Conservation (phyloP, 768 basidiomycete species). For the Leccinum barrowsii region DNA sequence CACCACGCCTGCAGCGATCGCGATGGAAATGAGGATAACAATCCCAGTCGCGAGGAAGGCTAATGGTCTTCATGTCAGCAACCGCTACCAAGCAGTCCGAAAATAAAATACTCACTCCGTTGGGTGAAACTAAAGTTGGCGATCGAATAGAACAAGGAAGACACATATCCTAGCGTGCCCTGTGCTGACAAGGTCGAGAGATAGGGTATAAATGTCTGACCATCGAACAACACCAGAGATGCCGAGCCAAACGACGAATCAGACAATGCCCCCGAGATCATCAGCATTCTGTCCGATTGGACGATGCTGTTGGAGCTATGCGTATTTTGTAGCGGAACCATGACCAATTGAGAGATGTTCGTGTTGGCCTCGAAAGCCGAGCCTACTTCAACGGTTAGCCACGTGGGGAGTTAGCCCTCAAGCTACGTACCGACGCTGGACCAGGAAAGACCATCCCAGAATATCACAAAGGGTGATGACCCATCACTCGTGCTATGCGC, state of each 20-base stretch:
- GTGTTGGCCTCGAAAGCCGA: constrained; percentile 53
- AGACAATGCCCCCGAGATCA: constrained; percentile 77
- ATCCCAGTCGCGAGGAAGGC: constrained; percentile 89
- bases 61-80: constrained; percentile 26
- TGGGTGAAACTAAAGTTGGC: constrained; percentile 71
- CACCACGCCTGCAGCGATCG: constrained; percentile 91
- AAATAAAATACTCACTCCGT: constrained; percentile 48
- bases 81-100: not conserved
- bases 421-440: constrained; percentile 49
- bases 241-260: constrained; percentile 73
- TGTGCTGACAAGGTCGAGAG: constrained; percentile 61
- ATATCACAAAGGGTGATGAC: constrained; percentile 65
- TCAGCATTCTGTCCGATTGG: constrained; percentile 81
- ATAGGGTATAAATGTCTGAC: constrained; percentile 77
- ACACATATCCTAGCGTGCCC: constrained; percentile 67
- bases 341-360: constrained; percentile 75
- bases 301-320: constrained; percentile 69
- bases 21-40: constrained; percentile 96
- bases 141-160: constrained; percentile 81
- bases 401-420: not conserved
- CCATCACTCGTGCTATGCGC: constrained; percentile 50
- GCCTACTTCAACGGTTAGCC: constrained; percentile 35
- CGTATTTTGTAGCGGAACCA: constrained; percentile 85
- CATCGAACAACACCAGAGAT: constrained; percentile 87
- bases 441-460: constrained; percentile 87